These are phyloP conservation scores for Erythrobasidium hasegawianum DNA, from an alignment of 1,284 basidiomycete species.

Conservation along the genomic window DNA sequence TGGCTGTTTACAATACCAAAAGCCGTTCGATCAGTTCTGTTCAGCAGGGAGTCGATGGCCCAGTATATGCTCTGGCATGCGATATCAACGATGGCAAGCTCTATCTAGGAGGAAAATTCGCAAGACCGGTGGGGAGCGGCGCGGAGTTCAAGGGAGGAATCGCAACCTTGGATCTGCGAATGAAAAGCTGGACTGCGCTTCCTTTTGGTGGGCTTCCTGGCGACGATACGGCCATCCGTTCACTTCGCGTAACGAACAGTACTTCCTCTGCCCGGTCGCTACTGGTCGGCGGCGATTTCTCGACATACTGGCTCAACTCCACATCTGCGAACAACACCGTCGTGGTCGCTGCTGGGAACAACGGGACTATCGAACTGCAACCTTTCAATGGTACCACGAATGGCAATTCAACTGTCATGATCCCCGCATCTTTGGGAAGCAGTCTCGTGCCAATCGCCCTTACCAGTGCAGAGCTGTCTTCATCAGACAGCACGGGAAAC, in stretches of 20 bases:
- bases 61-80: conserved; percentile 74
- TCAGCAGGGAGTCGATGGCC: conserved; percentile 69
- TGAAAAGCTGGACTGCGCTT: conserved; percentile 66
- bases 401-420: conserved; percentile 74
- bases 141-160: conserved; percentile 62
- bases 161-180: conserved; percentile 69
- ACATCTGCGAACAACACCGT: conserved; percentile 54
- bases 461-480: conserved; percentile 57
- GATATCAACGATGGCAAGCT: conserved; percentile 66
- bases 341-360: conserved; percentile 50
- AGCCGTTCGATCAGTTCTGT: conserved; percentile 66
- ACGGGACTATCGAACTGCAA: conserved; percentile 33
- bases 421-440: conserved; percentile 77
- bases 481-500: conserved; percentile 65
- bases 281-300: conserved; percentile 82
- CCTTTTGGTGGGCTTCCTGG: conserved; percentile 80
- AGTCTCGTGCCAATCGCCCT: conserved; percentile 80
- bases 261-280: conserved; percentile 72
- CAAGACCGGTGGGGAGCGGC: conserved; percentile 50
- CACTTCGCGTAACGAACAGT: conserved; percentile 50
- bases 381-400: conserved; percentile 36
- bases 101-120: conserved; percentile 80
- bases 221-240: conserved; percentile 50
- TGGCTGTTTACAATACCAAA: conserved; percentile 72
- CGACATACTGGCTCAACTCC: conserved; percentile 37